Base-by-base conservation (phyloP, 2,329 filamentous ascomycete species). In the Trichophyton schoenleinii region DNA sequence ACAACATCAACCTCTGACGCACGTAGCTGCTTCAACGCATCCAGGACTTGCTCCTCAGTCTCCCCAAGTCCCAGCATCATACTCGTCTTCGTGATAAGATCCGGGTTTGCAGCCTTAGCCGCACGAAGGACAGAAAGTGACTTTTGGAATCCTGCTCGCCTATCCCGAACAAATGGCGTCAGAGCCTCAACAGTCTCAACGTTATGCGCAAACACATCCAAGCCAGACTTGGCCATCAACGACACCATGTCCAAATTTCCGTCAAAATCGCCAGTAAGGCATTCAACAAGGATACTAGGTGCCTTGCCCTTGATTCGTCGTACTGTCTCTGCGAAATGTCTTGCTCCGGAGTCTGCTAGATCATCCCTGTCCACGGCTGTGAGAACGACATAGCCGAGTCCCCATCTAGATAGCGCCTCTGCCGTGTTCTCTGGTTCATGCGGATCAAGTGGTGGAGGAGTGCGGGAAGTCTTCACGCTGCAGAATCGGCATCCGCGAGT, bases 151-250 rank as follows among this genome's bases (percentile, higher is more conserved):
- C 85, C 95, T 0, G 94, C 94, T 63, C 92, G 81, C 57, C 92
- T 84, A 72, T 99, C 94, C 41, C 94, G 83, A 58, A 99, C 91
- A 66, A 87, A 87, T 0, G 94, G 91, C 13, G 92, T 96, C 64
- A 99, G 78, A 28, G 79, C 89, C 77, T 97, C 94, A 3, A 91
- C 88, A 0, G 94, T 99, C 81, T 99, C 94, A 63, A 99, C 82
- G 68, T 99, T 99, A 76, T 99, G 94, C 41, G 94, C 94, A 72
- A 92, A 99, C 1, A 99, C 94, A 71, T 99, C 94, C 61, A 99
- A 77, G 0, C 94, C 94, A 68, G 89, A 95, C 66, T 83, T 80
- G 0, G 92, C 94, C 49, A 99, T 90, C 59, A 92, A 72, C 69
- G 80, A 79, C 41, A 95, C 94, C 88, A 92, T 91, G 61, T 95